Evolutionary conservation across 176 grass and related monocot species (phyloP), one percentile per base, ranked within the genome.

Genomic region (Oryza longistaminata): DNA sequence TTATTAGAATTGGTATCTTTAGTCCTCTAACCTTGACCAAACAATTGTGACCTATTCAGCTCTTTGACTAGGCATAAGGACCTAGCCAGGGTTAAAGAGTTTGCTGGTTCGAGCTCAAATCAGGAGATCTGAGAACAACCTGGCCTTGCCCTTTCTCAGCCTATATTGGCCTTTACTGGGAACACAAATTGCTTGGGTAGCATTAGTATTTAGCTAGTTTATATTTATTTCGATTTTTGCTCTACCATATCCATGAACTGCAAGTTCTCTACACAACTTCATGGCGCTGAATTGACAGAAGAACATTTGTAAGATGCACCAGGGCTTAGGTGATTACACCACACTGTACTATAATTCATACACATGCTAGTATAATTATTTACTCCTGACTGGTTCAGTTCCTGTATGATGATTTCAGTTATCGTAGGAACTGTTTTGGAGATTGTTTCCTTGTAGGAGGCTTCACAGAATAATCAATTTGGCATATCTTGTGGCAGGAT

Each of bases 401-500:
- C 33, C 8, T 40, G 15, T 5, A 42, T 35, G 17, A 22, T 34
- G 49, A 43, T 61, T 21, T 16, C 46, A 55, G 50, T 53, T 39
- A 33, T 35, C 24, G 6, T 29, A 39, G 25, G 49, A 60, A 39
- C 29, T 26, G 7, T 21, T 3, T 27, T 76, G 9, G 44, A 11
- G 31, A 44, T 34, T 88, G 66, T 76, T 72, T 76, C 11, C 39
- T 27, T 82, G 79, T n/a, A 64, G 45, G 11, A 78, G 66, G 67
- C 16, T 83, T 84, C 24, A 34, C 11, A 78, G 79, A 12, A 12
- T 66, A 84, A 52, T 66, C 9, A 45, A 79, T 83, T 66, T 43
- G 24, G 6, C 37, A 22, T 62, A 64, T 82, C 16, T 53, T 81
- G 82, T 52, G 87, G 53, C 73, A 97, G 95, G 69, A 94, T 97